Conservation (phyloP, 1,139 yeast species). For the Pneumocystis murina region DNA sequence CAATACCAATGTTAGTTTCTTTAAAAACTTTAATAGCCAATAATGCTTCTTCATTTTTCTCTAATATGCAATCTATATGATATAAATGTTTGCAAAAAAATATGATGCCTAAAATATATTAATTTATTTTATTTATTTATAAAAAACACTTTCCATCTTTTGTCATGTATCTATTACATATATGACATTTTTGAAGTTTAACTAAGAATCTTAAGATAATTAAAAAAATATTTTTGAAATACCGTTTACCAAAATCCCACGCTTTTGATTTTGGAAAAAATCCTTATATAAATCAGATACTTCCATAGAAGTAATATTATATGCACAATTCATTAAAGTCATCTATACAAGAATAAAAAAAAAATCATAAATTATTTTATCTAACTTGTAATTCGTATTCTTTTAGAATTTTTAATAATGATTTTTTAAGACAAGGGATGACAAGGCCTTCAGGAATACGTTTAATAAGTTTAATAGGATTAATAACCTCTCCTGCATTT, state of each 20-base stretch:
- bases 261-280: neutral
- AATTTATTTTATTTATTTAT: neutral
- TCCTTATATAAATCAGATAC: neutral
- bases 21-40: neutral
- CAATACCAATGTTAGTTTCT: neutral
- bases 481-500: constrained; percentile 37
- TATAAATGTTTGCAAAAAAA: neutral
- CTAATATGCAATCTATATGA: neutral
- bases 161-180: neutral
- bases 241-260: neutral
- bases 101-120: neutral
- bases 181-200: neutral
- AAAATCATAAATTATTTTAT: neutral
- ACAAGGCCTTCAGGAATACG: constrained; percentile 48
- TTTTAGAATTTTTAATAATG: constrained; percentile 46
- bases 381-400: constrained; percentile 36
- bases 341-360: neutral
- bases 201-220: neutral
- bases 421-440: constrained; percentile 49
- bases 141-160: neutral
- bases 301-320: neutral
- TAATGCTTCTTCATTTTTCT: neutral
- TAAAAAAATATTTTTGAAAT: neutral
- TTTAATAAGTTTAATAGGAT: constrained; percentile 52
- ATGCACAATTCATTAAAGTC: neutral